Evolutionary conservation across 306 rosid genomes (phyloP).

Genomic region (Begonia peltatifolia): DNA sequence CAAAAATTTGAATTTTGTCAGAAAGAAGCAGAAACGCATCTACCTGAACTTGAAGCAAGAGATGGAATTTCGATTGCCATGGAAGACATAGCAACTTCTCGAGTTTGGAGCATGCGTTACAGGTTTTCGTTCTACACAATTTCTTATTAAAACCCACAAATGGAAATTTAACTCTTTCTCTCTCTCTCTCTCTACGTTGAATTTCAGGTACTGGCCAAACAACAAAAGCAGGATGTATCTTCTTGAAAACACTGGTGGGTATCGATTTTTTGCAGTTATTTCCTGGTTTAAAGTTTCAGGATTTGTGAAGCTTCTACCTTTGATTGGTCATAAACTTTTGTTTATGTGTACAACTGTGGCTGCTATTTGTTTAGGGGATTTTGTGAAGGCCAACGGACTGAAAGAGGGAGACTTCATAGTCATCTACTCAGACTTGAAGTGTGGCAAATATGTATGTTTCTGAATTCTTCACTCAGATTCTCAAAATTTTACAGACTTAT

Average conservation of each 20-base stretch:
- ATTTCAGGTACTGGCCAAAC: slow-evolving; percentile 98
- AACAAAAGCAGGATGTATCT: slow-evolving; percentile 98
- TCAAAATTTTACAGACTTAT: too few species aligned
- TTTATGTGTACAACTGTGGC: too few species aligned
- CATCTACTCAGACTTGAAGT: slow-evolving; percentile 79
- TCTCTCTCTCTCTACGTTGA: slow-evolving; percentile 16
- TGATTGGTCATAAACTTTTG: too few species aligned
- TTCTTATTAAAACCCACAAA: too few species aligned
- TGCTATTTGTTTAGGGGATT: slow-evolving; percentile 40
- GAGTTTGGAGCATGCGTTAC: slow-evolving; percentile 95
- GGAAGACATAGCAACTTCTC: slow-evolving; percentile 92
- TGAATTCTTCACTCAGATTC: too few species aligned
- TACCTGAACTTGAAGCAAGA: slow-evolving; percentile 86
- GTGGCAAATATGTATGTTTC: slow-evolving; percentile 67
- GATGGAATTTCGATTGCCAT: slow-evolving; percentile 85
- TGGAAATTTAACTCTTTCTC: too few species aligned
- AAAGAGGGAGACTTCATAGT: slow-evolving; percentile 98
- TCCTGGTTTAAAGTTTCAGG: too few species aligned
- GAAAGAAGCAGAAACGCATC: slow-evolving; percentile 97
- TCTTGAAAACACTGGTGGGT: slow-evolving; percentile 87
- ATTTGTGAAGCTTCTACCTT: too few species aligned
- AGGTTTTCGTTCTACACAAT: slow-evolving; percentile 27
- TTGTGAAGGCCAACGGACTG: slow-evolving; percentile 95
- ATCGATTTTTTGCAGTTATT: not conserved
- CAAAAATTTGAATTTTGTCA: slow-evolving; percentile 6